Evolutionary conservation across 2,329 filamentous ascomycete genomes (phyloP).

Genomic region (Phaeoacremonium minimum): DNA sequence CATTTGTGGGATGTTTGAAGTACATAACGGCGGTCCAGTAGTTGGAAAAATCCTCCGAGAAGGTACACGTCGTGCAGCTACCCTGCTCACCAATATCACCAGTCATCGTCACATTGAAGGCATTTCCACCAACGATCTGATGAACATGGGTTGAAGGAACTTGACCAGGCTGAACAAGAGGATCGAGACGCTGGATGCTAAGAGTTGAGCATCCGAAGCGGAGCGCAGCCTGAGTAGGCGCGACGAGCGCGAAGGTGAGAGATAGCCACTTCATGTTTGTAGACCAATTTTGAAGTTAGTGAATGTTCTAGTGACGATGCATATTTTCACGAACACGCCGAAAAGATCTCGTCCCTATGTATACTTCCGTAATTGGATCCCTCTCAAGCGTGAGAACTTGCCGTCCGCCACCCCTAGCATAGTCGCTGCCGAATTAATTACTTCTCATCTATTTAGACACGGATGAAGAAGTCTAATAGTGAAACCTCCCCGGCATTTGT

Average conservation of each 20-base stretch:
- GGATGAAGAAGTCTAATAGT: too few species aligned
- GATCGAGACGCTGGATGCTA: constrained; percentile 20
- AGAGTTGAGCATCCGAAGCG: constrained; percentile 23
- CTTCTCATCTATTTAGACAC: neutral
- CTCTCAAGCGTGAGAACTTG: neutral
- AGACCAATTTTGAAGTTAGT: neutral
- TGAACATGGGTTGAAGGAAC: constrained; percentile 15
- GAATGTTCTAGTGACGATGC: neutral
- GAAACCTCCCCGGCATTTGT: too few species aligned
- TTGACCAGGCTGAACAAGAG: constrained; percentile 15
- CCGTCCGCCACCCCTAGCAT: too few species aligned
- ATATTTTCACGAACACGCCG: neutral
- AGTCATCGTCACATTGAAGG: constrained; percentile 17
- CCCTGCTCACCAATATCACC: constrained; percentile 19
- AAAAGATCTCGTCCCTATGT: neutral
- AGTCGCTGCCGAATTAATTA: too few species aligned
- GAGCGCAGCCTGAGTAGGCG: constrained; percentile 15
- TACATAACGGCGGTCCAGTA: constrained; percentile 25
- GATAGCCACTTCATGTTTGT: constrained; percentile 17
- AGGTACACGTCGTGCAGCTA: constrained; percentile 27
- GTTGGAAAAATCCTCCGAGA: constrained; percentile 26
- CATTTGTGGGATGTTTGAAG: constrained; percentile 14
- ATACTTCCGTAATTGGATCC: neutral
- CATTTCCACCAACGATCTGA: constrained; percentile 16
- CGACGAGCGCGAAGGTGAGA: constrained; percentile 12